Evolutionary conservation across 2,329 filamentous ascomycete species (phyloP), one percentile per base, ranked within the genome.

Genomic region (Fonsecaea multimorphosa): DNA sequence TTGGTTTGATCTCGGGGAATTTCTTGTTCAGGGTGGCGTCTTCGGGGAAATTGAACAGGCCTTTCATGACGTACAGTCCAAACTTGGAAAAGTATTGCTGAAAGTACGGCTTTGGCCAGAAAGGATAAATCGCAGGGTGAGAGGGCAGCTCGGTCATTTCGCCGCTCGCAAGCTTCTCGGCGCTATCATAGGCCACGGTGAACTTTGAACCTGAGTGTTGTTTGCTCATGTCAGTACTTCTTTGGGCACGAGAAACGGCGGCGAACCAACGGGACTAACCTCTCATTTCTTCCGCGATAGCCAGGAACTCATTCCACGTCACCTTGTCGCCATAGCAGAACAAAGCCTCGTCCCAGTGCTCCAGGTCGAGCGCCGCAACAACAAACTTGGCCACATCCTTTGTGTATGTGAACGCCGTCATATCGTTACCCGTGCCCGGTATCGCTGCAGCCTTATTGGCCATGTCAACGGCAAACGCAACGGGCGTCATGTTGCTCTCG

Each of bases 301-400:
- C 53, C n/a, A 84, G 60, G 6, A 84, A 70, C 68, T 84, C 74
- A 46, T 82, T 82, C 71, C 76, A 81, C 0, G 80, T 81, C 16
- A 80, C 62, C 46, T 76, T 75, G 60, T 83, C 81, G 0, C 80
- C 80, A 68, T 79, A 58, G 56, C 56, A 58, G 38, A 46, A 58
- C 38, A 49, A 12, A n/a, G 56, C 24, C 34, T 77, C 74, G 2
- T 81, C 78, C 84, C 84, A 85, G 24, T 75, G 75, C 2, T 77
- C 70, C 24, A 80, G 66, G n/a, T 78, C 77, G 14, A 86, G 68
- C 2, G 76, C 63, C 3, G 76, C 77, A 7, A 77, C 78, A 4
- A 84, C 76, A 61, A 82, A 85, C 38, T 73, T 77, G 2, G 79
- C 83, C 46, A 86, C 74, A 69, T 86, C 84, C 3, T 73, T 73